These are phyloP conservation scores for Drechslerella dactyloides DNA, from an alignment of 2,329 filamentous ascomycete species.

Conservation along the genomic window DNA sequence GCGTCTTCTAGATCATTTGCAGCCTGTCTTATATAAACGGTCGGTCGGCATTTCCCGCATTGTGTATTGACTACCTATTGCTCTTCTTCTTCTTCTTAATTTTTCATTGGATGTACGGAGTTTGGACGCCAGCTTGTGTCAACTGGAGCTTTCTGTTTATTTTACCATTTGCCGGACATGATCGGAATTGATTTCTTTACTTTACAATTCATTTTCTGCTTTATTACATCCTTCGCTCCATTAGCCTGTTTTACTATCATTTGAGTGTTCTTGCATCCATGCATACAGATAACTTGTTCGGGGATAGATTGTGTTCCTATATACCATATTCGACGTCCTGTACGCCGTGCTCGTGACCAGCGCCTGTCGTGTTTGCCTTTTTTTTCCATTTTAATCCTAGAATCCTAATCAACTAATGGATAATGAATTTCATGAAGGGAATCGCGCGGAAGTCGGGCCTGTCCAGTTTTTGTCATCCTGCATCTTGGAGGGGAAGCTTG, in stretches of 20 bases:
- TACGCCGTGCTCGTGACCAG: neutral
- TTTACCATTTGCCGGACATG: neutral
- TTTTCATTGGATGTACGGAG: neutral
- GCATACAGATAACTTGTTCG: neutral
- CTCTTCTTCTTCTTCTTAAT: too few relatives aligned
- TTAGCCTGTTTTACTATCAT: neutral
- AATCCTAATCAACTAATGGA: conserved; percentile 41
- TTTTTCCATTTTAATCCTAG: conserved; percentile 16
- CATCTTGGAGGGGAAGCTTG: neutral
- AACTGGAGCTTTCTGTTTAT: neutral
- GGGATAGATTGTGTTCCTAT: neutral
- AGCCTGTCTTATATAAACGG: neutral
- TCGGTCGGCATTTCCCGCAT: neutral
- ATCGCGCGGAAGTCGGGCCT: too few relatives aligned
- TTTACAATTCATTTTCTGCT: neutral
- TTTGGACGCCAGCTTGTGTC: neutral
- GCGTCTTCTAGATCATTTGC: too few relatives aligned
- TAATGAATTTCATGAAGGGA: conserved; percentile 21
- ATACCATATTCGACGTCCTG: neutral
- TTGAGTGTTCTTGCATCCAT: neutral
- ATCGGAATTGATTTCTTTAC: neutral
- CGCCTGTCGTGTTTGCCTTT: neutral
- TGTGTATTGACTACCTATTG: neutral
- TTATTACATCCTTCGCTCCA: neutral
- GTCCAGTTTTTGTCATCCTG: neutral